Percentiles rank a stretch among this genome's conserved stretches.
phyloP scores from a whole-genome alignment of 1,139 yeast species.

The Taphrina flavorubra region DNA sequence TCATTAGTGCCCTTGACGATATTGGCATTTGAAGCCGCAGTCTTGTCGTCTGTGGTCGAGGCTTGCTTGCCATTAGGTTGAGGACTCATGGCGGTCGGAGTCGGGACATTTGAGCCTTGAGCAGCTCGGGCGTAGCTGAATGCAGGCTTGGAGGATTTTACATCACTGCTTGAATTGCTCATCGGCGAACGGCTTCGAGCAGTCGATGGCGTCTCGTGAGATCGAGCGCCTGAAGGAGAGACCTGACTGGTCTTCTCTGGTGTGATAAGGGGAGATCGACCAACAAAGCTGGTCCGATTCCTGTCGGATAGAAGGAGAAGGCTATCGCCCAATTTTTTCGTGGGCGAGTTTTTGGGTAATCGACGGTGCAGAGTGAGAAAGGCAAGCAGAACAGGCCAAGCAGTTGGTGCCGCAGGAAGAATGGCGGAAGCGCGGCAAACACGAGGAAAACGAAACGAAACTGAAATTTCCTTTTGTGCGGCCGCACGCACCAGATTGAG shows the following conservation, averaged over 20 bases:
- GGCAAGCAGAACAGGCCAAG: neutral
- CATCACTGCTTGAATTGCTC: slow-evolving; percentile 34
- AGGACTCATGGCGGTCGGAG: slow-evolving; percentile 28
- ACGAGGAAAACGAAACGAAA: slow-evolving; percentile 9
- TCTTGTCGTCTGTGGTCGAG: slow-evolving; percentile 9
- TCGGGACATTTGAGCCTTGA: slow-evolving; percentile 27
- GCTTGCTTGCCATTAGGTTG: slow-evolving; percentile 24
- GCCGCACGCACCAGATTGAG: neutral
- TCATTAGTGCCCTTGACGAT: neutral
- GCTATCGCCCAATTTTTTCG: slow-evolving; percentile 12
- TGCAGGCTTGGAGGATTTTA: slow-evolving; percentile 26
- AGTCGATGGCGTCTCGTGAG: slow-evolving; percentile 22
- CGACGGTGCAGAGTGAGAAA: slow-evolving; percentile 1
- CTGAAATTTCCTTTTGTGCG: neutral
- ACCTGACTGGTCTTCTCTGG: slow-evolving; percentile 32
- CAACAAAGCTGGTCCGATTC: slow-evolving; percentile 24
- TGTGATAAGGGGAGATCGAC: slow-evolving; percentile 26
- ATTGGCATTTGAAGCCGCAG: neutral
- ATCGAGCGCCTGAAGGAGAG: slow-evolving; percentile 23
- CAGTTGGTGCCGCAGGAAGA: neutral
- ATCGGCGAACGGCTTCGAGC: slow-evolving; percentile 31
- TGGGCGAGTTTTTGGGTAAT: slow-evolving; percentile 12
- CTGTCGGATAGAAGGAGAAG: neutral
- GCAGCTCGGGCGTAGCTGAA: slow-evolving; percentile 40
- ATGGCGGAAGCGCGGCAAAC: neutral